A percentile compares a stretch with the other conserved stretches of the same genome.
Evolutionary conservation across 176 grass and related monocot genomes (phyloP).

Genomic region (Ensete glaucum): DNA sequence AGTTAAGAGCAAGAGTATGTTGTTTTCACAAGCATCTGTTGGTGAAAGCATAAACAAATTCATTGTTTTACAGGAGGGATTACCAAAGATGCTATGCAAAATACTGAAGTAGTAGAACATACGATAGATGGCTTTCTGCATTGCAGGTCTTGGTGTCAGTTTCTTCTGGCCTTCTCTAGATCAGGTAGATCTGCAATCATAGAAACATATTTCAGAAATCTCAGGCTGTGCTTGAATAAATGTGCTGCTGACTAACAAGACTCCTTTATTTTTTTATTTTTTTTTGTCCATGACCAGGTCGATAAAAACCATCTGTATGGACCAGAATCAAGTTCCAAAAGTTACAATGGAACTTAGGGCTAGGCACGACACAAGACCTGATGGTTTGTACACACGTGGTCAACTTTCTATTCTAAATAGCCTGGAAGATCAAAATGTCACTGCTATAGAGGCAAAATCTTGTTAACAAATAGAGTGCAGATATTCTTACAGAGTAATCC

Average conservation of each 20-base stretch:
- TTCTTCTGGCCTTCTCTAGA: slow-evolving; percentile 84
- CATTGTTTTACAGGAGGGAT: background rate
- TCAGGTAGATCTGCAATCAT: slow-evolving; percentile 80
- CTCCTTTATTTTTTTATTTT: too few species aligned
- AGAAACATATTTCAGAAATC: slow-evolving; percentile 3
- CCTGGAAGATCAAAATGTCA: background rate
- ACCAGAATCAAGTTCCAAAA: background rate
- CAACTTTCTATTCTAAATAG: background rate
- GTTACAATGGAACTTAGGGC: background rate
- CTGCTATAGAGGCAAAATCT: background rate
- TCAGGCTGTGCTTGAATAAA: too few species aligned
- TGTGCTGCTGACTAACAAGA: too few species aligned
- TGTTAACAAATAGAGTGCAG: background rate
- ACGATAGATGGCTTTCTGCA: too few species aligned
- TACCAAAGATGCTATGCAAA: background rate
- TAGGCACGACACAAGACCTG: background rate
- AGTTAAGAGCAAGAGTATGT: background rate
- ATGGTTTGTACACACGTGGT: background rate
- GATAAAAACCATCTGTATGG: too few species aligned
- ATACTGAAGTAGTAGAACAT: background rate
- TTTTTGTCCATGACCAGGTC: background rate
- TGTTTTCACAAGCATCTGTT: background rate
- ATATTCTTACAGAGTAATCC: slow-evolving; percentile 80
- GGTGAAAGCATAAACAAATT: background rate
- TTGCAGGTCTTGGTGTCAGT: slow-evolving; percentile 23